These are phyloP conservation scores for Pleurotus ostreatus DNA, from an alignment of 768 basidiomycete genomes.

Conservation along the genomic window DNA sequence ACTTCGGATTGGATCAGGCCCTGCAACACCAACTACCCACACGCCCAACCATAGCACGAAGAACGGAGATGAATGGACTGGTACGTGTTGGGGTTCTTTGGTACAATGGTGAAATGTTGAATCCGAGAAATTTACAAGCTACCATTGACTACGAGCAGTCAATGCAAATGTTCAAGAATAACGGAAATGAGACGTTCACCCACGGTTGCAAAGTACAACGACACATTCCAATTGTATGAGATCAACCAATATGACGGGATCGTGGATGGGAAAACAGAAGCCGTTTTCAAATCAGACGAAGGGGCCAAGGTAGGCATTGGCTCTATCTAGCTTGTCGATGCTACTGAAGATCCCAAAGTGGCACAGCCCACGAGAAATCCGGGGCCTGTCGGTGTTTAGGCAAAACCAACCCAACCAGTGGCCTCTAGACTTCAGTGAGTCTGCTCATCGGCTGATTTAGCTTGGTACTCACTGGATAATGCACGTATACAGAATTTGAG, in stretches of 20 bases:
- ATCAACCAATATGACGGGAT: background rate
- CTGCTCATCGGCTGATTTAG: no score
- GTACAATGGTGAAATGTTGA: background rate
- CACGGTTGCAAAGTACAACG: background rate
- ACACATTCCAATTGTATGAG: background rate
- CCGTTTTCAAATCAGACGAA: background rate
- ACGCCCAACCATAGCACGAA: background rate
- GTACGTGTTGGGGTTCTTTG: background rate
- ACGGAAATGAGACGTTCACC: background rate
- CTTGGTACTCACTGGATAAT: no score
- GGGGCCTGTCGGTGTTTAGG: background rate
- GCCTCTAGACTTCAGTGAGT: background rate
- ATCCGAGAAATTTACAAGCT: background rate
- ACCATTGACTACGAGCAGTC: background rate
- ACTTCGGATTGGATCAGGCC: background rate
- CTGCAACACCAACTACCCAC: background rate
- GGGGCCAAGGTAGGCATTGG: background rate
- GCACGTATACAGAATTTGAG: no score
- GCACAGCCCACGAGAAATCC: background rate
- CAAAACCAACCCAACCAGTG: background rate
- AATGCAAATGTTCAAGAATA: constrained; percentile 4
- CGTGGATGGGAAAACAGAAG: background rate
- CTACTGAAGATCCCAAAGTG: background rate
- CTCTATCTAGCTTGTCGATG: background rate
- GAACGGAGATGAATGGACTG: background rate